phyloP scores from a whole-genome alignment of 2,329 filamentous ascomycete species.

The Cadophora gregata region DNA sequence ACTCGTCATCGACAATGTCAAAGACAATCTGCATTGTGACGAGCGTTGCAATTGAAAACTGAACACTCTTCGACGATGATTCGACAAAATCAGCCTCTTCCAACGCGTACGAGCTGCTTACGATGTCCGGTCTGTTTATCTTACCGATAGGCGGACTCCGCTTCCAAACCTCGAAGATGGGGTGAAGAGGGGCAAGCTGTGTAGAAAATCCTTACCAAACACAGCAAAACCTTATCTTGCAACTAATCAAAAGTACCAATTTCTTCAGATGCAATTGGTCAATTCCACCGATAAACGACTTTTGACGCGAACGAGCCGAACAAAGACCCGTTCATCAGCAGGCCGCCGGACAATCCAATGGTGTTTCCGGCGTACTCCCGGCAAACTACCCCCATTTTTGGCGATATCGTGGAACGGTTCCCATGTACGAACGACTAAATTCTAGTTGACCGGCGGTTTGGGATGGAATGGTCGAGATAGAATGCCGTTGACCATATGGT shows the following conservation, averaged over 20 bases:
- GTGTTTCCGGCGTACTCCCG: slow-evolving; percentile 2
- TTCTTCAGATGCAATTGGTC: not conserved
- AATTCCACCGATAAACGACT: not conserved
- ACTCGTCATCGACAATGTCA: slow-evolving; percentile 26
- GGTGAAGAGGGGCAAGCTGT: not conserved
- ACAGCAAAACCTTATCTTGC: not conserved
- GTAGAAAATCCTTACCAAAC: not conserved
- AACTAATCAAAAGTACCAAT: not conserved
- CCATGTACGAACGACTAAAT: not conserved
- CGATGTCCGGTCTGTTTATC: not conserved
- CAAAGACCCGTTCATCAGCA: not conserved
- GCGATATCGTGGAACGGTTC: not conserved
- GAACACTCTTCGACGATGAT: not conserved
- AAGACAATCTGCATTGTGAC: slow-evolving; percentile 24
- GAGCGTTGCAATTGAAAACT: not conserved
- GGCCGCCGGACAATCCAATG: not conserved
- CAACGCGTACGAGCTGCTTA: not conserved
- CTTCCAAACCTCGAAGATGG: not conserved
- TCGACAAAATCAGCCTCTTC: not conserved
- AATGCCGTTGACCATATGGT: not conserved
- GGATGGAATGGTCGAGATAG: not conserved
- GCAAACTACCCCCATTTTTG: slow-evolving; percentile 9
- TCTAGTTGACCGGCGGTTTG: not conserved
- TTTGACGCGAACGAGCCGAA: not conserved
- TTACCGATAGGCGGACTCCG: not conserved